phyloP scores from a whole-genome alignment of 805 yeast species.

The Candida berthetii region DNA sequence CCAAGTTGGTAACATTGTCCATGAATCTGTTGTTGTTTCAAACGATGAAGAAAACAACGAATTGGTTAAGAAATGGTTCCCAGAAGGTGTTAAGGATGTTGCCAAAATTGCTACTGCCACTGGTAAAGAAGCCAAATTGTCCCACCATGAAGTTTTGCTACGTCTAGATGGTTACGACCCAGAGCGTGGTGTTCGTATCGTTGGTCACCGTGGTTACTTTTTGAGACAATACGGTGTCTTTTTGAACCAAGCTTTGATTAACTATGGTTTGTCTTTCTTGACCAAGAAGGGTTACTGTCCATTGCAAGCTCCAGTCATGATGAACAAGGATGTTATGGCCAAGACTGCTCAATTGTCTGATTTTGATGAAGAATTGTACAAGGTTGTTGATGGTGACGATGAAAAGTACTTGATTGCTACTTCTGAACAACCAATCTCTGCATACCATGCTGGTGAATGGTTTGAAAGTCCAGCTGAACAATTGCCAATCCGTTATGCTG shows the following conservation, averaged over 20 bases:
- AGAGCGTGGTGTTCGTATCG: conserved; percentile 95
- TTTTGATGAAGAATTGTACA: conserved; percentile 96
- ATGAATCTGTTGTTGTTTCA: conserved; percentile 83
- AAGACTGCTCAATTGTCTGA: conserved; percentile 97
- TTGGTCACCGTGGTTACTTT: conserved; percentile 98
- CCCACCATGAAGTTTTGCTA: conserved; percentile 92
- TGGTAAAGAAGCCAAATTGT: conserved; percentile 67
- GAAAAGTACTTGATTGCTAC: conserved; percentile 98
- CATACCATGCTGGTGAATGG: conserved; percentile 97
- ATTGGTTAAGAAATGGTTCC: conserved; percentile 82
- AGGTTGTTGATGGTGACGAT: conserved; percentile 94
- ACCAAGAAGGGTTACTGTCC: conserved; percentile 77
- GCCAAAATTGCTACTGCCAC: conserved; percentile 72
- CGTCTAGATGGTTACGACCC: conserved; percentile 98
- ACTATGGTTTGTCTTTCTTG: conserved; percentile 87
- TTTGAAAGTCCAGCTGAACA: conserved; percentile 96
- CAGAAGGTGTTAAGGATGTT: conserved; percentile 56
- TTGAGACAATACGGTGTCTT: conserved; percentile 93
- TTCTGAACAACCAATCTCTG: conserved; percentile 98
- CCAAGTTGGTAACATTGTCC: conserved; percentile 91
- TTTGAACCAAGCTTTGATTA: conserved; percentile 95
- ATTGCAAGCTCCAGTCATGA: conserved; percentile 98
- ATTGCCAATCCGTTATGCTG: conserved; percentile 94
- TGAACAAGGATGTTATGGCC: conserved; percentile 99
- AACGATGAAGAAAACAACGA: conserved; percentile 89